Percentiles rank a stretch among this genome's conserved stretches.
Evolutionary conservation across 2,329 filamentous ascomycete genomes (phyloP).

Genomic region (Talaromyces sp.): DNA sequence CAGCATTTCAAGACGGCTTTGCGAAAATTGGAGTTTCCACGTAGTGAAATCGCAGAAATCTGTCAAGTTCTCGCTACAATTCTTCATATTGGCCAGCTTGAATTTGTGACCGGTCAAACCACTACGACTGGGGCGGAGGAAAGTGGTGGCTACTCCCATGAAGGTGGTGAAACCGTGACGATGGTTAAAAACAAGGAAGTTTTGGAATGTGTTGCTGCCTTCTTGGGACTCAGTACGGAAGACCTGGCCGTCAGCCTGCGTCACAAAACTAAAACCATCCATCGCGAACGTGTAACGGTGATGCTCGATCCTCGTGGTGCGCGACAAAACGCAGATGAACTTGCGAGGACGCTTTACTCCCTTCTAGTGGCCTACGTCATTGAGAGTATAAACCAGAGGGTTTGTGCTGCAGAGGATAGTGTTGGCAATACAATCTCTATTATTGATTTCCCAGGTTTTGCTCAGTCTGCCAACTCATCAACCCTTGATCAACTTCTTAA

Average conservation of each 20-base stretch:
- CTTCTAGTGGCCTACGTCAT: conserved; percentile 91
- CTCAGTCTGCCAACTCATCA: conserved; percentile 77
- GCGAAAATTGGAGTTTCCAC: conserved; percentile 87
- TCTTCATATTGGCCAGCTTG: conserved; percentile 94
- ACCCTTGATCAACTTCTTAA: conserved; percentile 87
- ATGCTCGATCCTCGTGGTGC: conserved; percentile 93
- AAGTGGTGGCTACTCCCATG: conserved; percentile 92
- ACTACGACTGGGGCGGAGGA: conserved; percentile 80
- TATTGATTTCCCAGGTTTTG: conserved; percentile 93
- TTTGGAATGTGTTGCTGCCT: conserved; percentile 80
- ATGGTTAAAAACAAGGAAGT: conserved; percentile 91
- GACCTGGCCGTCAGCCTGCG: conserved; percentile 85
- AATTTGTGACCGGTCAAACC: conserved; percentile 76
- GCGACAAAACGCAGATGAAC: conserved; percentile 84
- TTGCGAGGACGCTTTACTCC: conserved; percentile 88
- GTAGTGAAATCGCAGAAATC: conserved; percentile 90
- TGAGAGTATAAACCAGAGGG: conserved; percentile 82
- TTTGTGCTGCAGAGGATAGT: conserved; percentile 80
- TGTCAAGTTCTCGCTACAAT: conserved; percentile 92
- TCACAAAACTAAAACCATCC: conserved; percentile 95
- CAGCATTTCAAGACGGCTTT: conserved; percentile 96
- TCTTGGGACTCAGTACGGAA: conserved; percentile 74
- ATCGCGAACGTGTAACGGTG: conserved; percentile 94
- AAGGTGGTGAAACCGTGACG: conserved; percentile 80
- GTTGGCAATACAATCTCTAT: conserved; percentile 93